Evolutionary conservation across 2,329 filamentous ascomycete genomes (phyloP).

Genomic region (Talaromyces sp.): DNA sequence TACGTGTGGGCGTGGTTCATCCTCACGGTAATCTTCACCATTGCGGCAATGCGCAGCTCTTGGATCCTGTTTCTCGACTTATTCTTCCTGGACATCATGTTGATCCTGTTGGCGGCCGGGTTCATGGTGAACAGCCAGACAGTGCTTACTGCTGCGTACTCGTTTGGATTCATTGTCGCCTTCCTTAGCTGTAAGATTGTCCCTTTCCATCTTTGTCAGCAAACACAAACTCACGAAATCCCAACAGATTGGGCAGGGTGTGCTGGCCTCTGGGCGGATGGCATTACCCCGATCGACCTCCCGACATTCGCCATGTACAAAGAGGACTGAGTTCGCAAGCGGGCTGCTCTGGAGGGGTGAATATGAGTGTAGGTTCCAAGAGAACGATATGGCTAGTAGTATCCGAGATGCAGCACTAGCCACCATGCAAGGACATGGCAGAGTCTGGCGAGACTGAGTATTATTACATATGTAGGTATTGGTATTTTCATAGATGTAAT

Average conservation of each 20-base stretch:
- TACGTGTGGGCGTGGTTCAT: conserved; percentile 28
- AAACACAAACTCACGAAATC: neutral
- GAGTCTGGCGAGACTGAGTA: too few species aligned
- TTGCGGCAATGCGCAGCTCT: conserved; percentile 20
- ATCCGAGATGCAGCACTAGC: too few species aligned
- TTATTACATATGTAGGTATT: too few species aligned
- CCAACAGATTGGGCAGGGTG: neutral
- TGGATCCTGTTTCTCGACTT: conserved; percentile 23
- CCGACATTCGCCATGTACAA: neutral
- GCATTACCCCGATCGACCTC: neutral
- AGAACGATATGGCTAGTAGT: neutral
- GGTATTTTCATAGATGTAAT: too few species aligned
- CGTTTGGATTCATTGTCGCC: conserved; percentile 20
- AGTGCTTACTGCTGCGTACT: conserved; percentile 18
- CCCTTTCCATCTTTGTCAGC: neutral
- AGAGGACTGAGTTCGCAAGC: neutral
- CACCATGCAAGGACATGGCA: too few species aligned
- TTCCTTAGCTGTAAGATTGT: conserved; percentile 20
- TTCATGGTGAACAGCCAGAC: conserved; percentile 18
- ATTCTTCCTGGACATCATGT: conserved; percentile 20
- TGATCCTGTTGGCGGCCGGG: conserved; percentile 22
- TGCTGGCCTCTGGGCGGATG: neutral
- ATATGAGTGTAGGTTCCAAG: neutral
- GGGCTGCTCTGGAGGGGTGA: neutral
- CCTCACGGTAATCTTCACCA: conserved; percentile 21